Base-by-base conservation (phyloP, 1,139 yeast species). In the Debaryomyces sp. region DNA sequence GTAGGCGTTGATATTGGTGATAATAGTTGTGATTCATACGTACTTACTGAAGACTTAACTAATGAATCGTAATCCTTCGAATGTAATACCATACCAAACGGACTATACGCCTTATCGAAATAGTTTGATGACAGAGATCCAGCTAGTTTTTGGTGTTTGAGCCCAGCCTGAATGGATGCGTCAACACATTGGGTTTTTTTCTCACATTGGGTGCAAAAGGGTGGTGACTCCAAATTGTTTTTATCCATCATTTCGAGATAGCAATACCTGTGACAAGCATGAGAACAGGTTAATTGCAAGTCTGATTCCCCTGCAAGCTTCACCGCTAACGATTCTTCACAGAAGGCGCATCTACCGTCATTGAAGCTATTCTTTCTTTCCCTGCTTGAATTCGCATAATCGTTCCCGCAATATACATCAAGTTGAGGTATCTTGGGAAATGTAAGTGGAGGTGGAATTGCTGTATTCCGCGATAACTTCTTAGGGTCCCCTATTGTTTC, bases 221-320 rank as follows among this genome's bases (percentile, higher is more conserved):
- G 43, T 9, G 26, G 13, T 7, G 22, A 18, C 4, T 41, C 41
- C 38, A 29, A 21, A 17, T 44, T 22, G n/a, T 32, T 36, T 13
- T 47, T 47, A 29, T 45, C 48, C 40, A 51, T 27, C 53, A 55
- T 54, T 12, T 53, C 47, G 8, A 50, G 49, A 18, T 66, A 59
- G 48, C 75, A 70, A 36, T 67, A 67, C 43, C 63, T 58, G 50
- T 70, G 75, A 44, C 70, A 65, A 32, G 53, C 45, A 53, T 70
- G 73, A 10, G 57, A 54, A 47, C 75, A 70, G 5, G 61, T 55
- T 37, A 70, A 56, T 41, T 59, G 63, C 18, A 68, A 47, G n/a
- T 62, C 50, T 13, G 54, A 56, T 41, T 67, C 71, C 6, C 68
- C 70, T 1, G 52, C 52, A 13, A 54, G 47, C 24, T 38, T 45